Percentiles rank a stretch among this genome's conserved stretches.
Conservation (phyloP, 2,329 filamentous ascomycete species). For the Fusarium redolens region DNA sequence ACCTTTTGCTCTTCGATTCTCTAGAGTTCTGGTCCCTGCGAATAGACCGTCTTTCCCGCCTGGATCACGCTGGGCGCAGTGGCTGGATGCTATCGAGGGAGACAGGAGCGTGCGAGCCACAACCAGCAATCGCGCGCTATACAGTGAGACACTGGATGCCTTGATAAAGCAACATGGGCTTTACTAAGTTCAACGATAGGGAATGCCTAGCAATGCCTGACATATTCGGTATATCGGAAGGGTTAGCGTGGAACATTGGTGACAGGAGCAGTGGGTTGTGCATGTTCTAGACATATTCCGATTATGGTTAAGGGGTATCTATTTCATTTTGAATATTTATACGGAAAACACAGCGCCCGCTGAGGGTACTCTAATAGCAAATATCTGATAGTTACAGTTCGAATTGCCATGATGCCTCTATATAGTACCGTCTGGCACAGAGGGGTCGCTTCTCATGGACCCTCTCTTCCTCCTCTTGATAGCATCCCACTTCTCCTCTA, state of each 20-base stretch:
- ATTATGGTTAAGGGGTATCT: conserved; percentile 14
- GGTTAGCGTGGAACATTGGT: neutral
- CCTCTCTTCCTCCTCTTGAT: conserved; percentile 50
- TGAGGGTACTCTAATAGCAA: conserved; percentile 4
- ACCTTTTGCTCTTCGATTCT: conserved; percentile 77
- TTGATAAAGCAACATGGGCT: conserved; percentile 35
- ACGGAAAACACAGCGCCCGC: conserved; percentile 4
- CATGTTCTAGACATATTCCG: too few relatives aligned
- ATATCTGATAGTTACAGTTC: neutral
- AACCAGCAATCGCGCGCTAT: conserved; percentile 68
- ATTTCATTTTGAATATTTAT: neutral
- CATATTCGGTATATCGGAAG: neutral
- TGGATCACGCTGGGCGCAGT: conserved; percentile 73
- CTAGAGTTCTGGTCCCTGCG: conserved; percentile 73
- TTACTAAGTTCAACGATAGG: neutral
- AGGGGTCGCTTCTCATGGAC: conserved; percentile 38
- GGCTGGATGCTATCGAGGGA: conserved; percentile 76
- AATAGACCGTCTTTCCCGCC: conserved; percentile 73
- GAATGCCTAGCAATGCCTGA: neutral
- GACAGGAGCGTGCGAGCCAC: conserved; percentile 74
- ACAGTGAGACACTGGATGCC: conserved; percentile 69
- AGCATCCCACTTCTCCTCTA: conserved; percentile 57
- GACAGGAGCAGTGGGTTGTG: neutral
- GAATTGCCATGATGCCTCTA: neutral
- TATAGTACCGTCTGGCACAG: conserved; percentile 37